Evolutionary conservation across 2,329 filamentous ascomycete genomes (phyloP).

Genomic region (Cryphonectria parasitica): DNA sequence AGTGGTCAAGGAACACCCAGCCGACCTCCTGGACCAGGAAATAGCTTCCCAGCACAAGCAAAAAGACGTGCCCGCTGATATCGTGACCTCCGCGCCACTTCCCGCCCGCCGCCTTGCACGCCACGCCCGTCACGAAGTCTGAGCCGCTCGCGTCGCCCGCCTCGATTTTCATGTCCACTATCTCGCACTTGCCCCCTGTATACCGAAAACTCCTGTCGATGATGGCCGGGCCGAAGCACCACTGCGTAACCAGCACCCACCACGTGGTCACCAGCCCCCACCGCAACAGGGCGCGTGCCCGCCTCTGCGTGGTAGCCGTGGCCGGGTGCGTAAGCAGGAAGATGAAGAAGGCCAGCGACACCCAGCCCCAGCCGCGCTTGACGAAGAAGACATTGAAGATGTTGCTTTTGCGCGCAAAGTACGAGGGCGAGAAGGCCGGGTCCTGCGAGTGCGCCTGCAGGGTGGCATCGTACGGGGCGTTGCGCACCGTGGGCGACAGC

Average conservation of each 20-base stretch:
- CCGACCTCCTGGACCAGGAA: constrained; percentile 80
- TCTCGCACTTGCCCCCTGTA: constrained; percentile 83
- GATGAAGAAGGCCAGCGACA: constrained; percentile 71
- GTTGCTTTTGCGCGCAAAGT: constrained; percentile 94
- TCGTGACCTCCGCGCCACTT: constrained; percentile 93
- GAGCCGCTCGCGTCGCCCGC: constrained; percentile 50
- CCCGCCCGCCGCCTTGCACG: constrained; percentile 83
- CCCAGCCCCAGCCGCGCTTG: constrained; percentile 94
- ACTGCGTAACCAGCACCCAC: constrained; percentile 91
- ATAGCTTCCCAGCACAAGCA: constrained; percentile 82
- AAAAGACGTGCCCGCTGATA: constrained; percentile 92
- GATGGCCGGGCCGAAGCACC: constrained; percentile 90
- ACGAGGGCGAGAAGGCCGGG: constrained; percentile 66
- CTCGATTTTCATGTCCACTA: constrained; percentile 52
- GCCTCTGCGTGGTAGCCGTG: constrained; percentile 41
- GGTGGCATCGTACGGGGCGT: constrained; percentile 62
- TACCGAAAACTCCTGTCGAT: constrained; percentile 89
- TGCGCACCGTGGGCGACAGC: constrained; percentile 73
- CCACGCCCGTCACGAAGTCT: constrained; percentile 68
- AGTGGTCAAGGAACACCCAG: constrained; percentile 58
- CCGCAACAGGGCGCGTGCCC: constrained; percentile 62
- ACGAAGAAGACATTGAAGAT: constrained; percentile 92
- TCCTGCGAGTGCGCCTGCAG: constrained; percentile 65
- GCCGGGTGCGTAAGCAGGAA: constrained; percentile 72
- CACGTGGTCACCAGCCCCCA: constrained; percentile 74